Evolutionary conservation across 2,329 filamentous ascomycete species (phyloP).

Genomic region (Cytospora chrysosperma): DNA sequence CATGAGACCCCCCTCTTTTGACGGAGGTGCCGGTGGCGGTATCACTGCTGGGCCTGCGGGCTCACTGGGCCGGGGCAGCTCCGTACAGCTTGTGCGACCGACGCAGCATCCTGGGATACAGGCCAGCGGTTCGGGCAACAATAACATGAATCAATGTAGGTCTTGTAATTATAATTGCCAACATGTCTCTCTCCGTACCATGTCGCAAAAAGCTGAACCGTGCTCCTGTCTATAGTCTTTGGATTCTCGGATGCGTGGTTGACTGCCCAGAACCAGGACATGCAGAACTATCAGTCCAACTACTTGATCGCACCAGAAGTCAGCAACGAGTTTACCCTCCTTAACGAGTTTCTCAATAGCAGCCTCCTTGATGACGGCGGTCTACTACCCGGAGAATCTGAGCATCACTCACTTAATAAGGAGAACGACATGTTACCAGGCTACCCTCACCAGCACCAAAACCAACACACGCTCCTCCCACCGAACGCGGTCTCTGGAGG

Average conservation of each 20-base stretch:
- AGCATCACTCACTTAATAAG: slow-evolving; percentile 41
- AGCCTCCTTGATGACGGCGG: slow-evolving; percentile 84
- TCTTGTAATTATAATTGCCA: slow-evolving; percentile 34
- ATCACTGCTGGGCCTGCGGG: slow-evolving; percentile 31
- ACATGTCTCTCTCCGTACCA: slow-evolving; percentile 7
- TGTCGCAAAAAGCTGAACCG: slow-evolving; percentile 5
- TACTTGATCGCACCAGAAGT: slow-evolving; percentile 94
- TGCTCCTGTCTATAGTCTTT: slow-evolving; percentile 54
- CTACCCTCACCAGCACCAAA: slow-evolving; percentile 38
- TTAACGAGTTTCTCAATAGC: slow-evolving; percentile 94
- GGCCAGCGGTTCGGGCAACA: slow-evolving; percentile 55
- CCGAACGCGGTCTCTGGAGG: slow-evolving; percentile 31
- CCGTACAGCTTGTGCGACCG: slow-evolving; percentile 70
- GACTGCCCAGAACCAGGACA: slow-evolving; percentile 79
- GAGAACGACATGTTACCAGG: slow-evolving; percentile 49
- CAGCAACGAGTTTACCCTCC: slow-evolving; percentile 91
- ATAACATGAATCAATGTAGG: slow-evolving; percentile 74
- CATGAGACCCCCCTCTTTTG: slow-evolving; percentile 55
- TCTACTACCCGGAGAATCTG: slow-evolving; percentile 61
- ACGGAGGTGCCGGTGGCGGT: slow-evolving; percentile 34
- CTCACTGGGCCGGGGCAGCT: slow-evolving; percentile 50
- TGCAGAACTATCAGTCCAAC: slow-evolving; percentile 89
- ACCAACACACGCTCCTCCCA: slow-evolving; percentile 33
- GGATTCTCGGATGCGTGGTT: slow-evolving; percentile 83
- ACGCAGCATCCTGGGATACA: slow-evolving; percentile 67